Percentiles rank a stretch among this genome's conserved stretches.
These are phyloP conservation scores for Flaveria ramosissima DNA, from an alignment of 129 eudicot species.

Conservation along the genomic window DNA sequence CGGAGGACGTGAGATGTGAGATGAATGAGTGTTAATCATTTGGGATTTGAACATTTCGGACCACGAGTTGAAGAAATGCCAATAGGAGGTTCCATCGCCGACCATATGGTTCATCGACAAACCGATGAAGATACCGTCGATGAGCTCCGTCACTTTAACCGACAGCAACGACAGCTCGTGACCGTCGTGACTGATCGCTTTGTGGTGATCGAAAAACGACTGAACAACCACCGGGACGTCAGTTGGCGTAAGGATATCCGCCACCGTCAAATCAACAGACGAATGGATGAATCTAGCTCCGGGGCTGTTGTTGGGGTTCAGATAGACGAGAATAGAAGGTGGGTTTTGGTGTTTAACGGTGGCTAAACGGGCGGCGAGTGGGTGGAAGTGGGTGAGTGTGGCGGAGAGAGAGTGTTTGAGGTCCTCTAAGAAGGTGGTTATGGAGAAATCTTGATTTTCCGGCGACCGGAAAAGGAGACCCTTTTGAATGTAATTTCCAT, in stretches of 20 bases:
- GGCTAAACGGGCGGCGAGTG: slow-evolving; percentile 52
- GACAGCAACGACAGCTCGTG: slow-evolving; percentile 18
- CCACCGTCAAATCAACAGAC: not conserved
- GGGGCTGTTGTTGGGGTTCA: slow-evolving; percentile 19
- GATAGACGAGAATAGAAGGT: slow-evolving; percentile 20
- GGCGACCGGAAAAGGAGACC: slow-evolving; percentile 46
- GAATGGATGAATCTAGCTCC: slow-evolving; percentile 30
- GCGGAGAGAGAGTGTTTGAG: slow-evolving; percentile 49
- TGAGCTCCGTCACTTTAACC: slow-evolving; percentile 19
- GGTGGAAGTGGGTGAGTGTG: slow-evolving; percentile 53
- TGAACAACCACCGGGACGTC: slow-evolving; percentile 11
- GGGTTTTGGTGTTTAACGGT: slow-evolving; percentile 39
- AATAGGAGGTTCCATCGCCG: slow-evolving; percentile 50
- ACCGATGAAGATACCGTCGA: slow-evolving; percentile 22
- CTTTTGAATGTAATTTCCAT: slow-evolving; percentile 42
- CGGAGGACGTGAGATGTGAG: slow-evolving; percentile 37
- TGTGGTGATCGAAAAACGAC: slow-evolving; percentile 26
- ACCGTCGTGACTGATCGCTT: slow-evolving; percentile 21
- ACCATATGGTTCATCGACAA: slow-evolving; percentile 40
- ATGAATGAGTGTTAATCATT: not conserved
- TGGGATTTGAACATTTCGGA: slow-evolving; percentile 33
- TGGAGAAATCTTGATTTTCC: slow-evolving; percentile 19
- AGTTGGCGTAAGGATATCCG: slow-evolving; percentile 9
- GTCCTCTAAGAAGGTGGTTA: slow-evolving; percentile 26
- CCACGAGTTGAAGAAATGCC: slow-evolving; percentile 54